These are phyloP conservation scores for Schwanniomyces etchellsii DNA, from an alignment of 1,139 yeast species.

Conservation along the genomic window DNA sequence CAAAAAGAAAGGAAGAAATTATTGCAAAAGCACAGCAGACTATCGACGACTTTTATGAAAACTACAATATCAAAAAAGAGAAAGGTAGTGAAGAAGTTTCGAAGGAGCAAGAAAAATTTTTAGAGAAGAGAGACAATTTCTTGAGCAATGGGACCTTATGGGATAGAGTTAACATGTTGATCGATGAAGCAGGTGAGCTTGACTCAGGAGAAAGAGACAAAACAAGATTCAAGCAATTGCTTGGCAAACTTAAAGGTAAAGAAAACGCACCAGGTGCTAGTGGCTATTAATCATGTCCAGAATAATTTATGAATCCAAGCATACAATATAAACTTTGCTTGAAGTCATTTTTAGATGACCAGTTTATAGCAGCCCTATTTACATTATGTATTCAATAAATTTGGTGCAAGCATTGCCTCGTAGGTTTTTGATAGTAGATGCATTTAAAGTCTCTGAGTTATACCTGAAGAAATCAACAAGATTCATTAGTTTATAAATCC, in stretches of 20 bases:
- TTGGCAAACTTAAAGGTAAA: slow-evolving; percentile 63
- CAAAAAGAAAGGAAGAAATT: slow-evolving; percentile 61
- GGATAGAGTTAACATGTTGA: slow-evolving; percentile 68
- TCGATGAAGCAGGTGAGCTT: slow-evolving; percentile 39
- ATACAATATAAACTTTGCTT: too few relatives aligned
- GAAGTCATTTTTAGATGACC: too few relatives aligned
- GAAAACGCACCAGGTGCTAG: slow-evolving; percentile 64
- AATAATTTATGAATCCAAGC: too few relatives aligned
- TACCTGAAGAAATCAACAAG: slow-evolving; percentile 27
- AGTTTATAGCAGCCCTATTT: too few relatives aligned
- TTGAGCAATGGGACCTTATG: slow-evolving; percentile 77
- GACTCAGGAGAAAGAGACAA: slow-evolving; percentile 55
- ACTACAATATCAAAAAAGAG: slow-evolving; percentile 83
- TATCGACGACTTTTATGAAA: slow-evolving; percentile 90
- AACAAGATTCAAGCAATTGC: slow-evolving; percentile 63
- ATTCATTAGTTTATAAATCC: slow-evolving; percentile 37
- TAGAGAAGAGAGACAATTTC: slow-evolving; percentile 74
- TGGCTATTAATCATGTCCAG: slow-evolving; percentile 23
- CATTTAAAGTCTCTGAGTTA: slow-evolving; percentile 3
- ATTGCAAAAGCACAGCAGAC: slow-evolving; percentile 77
- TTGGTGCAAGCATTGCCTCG: not conserved
- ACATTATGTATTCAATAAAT: not conserved
- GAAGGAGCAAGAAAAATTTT: slow-evolving; percentile 65
- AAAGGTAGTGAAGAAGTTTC: slow-evolving; percentile 58
- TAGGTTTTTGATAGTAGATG: not conserved